These are phyloP conservation scores for Saksenaea oblongispora DNA, from an alignment of 371 early-diverging fungal species.

Conservation along the genomic window DNA sequence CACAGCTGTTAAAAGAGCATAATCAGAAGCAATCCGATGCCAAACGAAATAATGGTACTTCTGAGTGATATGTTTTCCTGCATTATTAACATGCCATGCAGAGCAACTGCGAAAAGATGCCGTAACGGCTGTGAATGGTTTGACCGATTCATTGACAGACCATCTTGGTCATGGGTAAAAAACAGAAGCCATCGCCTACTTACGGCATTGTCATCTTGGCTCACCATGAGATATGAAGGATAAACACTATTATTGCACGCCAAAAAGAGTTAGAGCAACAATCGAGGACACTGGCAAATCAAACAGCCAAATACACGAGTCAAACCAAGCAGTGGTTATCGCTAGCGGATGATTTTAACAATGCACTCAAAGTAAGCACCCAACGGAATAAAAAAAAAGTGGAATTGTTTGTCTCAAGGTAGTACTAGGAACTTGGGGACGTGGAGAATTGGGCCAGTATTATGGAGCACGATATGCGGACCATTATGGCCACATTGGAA, in stretches of 20 bases:
- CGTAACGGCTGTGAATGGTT: conserved; percentile 37
- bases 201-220: too few species aligned
- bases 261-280: conserved; percentile 67
- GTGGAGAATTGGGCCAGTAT: conserved; percentile 80
- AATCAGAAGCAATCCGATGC: conserved; percentile 36
- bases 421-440: conserved; percentile 72
- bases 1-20: conserved; percentile 42
- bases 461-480: conserved; percentile 30
- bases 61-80: background rate
- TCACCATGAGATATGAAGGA: conserved; percentile 25
- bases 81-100: conserved; percentile 9
- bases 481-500: conserved; percentile 30
- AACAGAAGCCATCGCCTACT: background rate
- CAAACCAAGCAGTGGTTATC: conserved; percentile 67
- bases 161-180: conserved; percentile 55
- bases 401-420: background rate
- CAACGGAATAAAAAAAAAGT: background rate
- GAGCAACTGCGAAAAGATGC: conserved; percentile 59
- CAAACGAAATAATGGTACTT: conserved; percentile 37
- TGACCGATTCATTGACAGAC: conserved; percentile 58
- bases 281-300: conserved; percentile 47
- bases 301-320: conserved; percentile 49
- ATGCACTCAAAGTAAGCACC: conserved; percentile 65
- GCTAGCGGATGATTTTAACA: conserved; percentile 59
- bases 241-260: conserved; percentile 53